Evolutionary conservation across 2,329 filamentous ascomycete species (phyloP).

Genomic region (Fusarium transvaalense): DNA sequence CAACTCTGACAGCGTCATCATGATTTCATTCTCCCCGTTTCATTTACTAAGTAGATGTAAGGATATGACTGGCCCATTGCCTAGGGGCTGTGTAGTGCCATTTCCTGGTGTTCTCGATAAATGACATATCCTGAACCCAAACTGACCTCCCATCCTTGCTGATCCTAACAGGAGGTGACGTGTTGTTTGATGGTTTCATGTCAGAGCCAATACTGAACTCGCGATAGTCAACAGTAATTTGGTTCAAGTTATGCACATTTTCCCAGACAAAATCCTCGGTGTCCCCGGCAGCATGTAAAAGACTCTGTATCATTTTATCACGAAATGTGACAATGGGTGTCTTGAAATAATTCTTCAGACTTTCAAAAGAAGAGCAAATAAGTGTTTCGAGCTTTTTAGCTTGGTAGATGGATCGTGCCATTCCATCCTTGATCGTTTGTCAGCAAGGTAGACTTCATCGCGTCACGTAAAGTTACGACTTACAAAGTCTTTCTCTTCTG

Average conservation of each 20-base stretch:
- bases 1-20: neutral
- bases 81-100: neutral
- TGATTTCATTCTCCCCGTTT: too few species aligned
- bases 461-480: rapidly evolving
- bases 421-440: neutral
- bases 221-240: rapidly evolving
- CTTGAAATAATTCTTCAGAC: rapidly evolving
- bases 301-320: rapidly evolving
- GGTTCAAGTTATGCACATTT: neutral
- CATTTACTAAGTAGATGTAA: neutral
- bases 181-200: neutral
- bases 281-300: neutral
- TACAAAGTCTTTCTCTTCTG: neutral
- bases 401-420: neutral
- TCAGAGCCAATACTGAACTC: rapidly evolving
- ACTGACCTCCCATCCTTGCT: neutral
- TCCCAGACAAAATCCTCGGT: slow-evolving; percentile 3
- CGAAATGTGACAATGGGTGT: rapidly evolving
- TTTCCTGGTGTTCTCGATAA: neutral
- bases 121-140: neutral
- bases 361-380: neutral
- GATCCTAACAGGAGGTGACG: neutral
- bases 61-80: neutral
- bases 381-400: neutral
- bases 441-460: neutral